A percentile compares a stretch with the other conserved stretches of the same genome.
Evolutionary conservation across 208 protist species (phyloP).

Genomic region (Trypanosoma platydactyli): DNA sequence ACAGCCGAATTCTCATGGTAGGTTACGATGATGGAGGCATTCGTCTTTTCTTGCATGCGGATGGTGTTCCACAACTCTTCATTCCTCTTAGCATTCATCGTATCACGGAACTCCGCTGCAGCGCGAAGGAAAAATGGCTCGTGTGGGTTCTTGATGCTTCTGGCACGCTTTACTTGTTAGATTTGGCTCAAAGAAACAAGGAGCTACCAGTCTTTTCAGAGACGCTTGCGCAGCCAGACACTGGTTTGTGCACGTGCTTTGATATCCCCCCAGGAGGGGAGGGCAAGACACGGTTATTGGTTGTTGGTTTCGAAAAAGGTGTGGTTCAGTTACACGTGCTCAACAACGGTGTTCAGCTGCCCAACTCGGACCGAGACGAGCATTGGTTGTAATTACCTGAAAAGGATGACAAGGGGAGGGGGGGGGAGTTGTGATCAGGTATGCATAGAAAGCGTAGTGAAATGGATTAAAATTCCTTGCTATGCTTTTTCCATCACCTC

Average conservation of each 20-base stretch:
- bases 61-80: conserved; percentile 60
- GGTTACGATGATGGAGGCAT: conserved; percentile 84
- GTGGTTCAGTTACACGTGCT: conserved; percentile 72
- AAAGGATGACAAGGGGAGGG: neutral
- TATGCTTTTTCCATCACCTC: too few relatives aligned
- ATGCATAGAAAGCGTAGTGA: too few relatives aligned
- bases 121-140: conserved; percentile 54
- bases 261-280: conserved; percentile 52
- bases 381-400: conserved; percentile 52
- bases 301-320: conserved; percentile 75
- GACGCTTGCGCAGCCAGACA: conserved; percentile 50
- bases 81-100: conserved; percentile 43
- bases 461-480: too few relatives aligned
- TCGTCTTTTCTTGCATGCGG: conserved; percentile 57
- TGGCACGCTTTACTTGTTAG: conserved; percentile 67
- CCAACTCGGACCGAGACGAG: conserved; percentile 53
- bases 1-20: conserved; percentile 65
- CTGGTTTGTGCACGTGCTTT: conserved; percentile 62
- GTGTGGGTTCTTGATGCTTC: conserved; percentile 67
- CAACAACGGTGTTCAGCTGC: conserved; percentile 36
- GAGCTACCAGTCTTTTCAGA: conserved; percentile 58
- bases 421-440: too few relatives aligned
- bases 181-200: conserved; percentile 54
- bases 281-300: conserved; percentile 50
- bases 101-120: conserved; percentile 57